A percentile compares a stretch with the other conserved stretches of the same genome.
phyloP scores from a whole-genome alignment of 2,329 filamentous ascomycete genomes.

The Cadophora sp. region DNA sequence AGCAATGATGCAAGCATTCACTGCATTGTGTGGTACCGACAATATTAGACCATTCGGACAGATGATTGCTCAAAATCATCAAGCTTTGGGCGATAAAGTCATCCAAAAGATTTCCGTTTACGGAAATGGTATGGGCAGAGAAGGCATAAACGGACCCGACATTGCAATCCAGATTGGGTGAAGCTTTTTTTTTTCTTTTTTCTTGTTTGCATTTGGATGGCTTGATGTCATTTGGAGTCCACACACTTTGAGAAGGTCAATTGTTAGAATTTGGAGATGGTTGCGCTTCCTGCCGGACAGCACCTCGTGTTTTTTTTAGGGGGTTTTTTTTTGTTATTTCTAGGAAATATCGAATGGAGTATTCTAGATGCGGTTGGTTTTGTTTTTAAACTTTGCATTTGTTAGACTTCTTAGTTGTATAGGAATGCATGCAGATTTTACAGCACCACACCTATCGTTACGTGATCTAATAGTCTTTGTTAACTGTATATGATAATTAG shows the following conservation, averaged over 20 bases:
- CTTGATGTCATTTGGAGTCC: background rate
- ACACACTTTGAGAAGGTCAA: too few relatives aligned
- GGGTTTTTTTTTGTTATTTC: too few relatives aligned
- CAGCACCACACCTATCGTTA: too few relatives aligned
- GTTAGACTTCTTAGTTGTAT: too few relatives aligned
- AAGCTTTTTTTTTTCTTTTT: too few relatives aligned
- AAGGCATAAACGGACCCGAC: background rate
- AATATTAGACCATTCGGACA: background rate
- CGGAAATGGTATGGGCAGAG: background rate
- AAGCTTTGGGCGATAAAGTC: background rate
- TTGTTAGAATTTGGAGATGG: too few relatives aligned
- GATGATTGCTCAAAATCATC: background rate
- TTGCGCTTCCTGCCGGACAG: too few relatives aligned
- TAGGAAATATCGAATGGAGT: background rate
- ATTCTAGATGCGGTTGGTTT: background rate
- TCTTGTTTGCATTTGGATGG: background rate
- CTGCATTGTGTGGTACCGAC: background rate
- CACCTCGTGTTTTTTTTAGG: too few relatives aligned
- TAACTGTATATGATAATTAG: too few relatives aligned
- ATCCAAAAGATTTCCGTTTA: background rate
- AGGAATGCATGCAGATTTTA: too few relatives aligned
- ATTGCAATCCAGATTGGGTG: background rate
- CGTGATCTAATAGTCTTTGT: too few relatives aligned
- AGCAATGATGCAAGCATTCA: background rate
- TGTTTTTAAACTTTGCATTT: background rate